Evolutionary conservation across 73 alveolate species (phyloP).

Genomic region (Paramecium pentaurelia): DNA sequence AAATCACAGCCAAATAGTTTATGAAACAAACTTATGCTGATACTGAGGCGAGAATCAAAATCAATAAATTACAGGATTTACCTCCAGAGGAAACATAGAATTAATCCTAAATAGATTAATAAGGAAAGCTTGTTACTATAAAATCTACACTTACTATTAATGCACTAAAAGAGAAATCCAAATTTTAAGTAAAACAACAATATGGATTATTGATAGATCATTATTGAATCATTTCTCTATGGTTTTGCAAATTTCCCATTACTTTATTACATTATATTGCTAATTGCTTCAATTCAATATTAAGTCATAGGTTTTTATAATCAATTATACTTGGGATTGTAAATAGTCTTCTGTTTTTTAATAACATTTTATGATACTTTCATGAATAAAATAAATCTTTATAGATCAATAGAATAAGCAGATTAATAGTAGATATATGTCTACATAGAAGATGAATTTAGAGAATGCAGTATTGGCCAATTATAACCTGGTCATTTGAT

Average conservation of each 20-base stretch:
- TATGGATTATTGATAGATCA: neutral
- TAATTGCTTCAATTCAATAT: neutral
- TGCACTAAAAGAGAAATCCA: neutral
- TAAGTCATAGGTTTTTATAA: neutral
- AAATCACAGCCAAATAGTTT: neutral
- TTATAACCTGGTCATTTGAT: neutral
- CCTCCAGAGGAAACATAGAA: neutral
- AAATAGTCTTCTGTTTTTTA: neutral
- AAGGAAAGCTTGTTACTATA: neutral
- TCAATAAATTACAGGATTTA: neutral
- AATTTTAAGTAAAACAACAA: neutral
- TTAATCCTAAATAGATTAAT: neutral
- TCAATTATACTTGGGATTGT: neutral
- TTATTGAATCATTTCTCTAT: neutral
- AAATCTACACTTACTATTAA: neutral
- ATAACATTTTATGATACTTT: neutral
- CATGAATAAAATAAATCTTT: neutral
- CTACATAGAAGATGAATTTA: neutral
- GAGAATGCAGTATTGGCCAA: neutral
- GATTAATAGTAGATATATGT: neutral
- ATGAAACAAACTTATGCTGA: neutral
- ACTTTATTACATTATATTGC: neutral
- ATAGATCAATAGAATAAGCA: neutral
- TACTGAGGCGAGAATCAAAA: neutral
- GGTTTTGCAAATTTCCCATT: neutral